These are phyloP conservation scores for Arachis hypogaea DNA, from an alignment of 306 rosid genomes.

Conservation along the genomic window DNA sequence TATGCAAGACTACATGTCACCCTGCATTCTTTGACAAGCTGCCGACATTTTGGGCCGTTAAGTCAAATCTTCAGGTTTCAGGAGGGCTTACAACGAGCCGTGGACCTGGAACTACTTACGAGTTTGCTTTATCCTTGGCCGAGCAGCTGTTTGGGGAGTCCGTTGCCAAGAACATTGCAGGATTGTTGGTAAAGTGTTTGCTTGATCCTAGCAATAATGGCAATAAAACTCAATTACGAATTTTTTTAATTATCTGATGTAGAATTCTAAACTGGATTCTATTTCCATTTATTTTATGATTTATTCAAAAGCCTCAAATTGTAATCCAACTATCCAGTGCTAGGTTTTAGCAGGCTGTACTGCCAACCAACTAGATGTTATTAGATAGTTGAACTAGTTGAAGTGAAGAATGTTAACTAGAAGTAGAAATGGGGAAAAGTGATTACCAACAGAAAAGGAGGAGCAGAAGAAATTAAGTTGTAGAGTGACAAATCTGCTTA, in stretches of 20 bases:
- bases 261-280: conserved; percentile 7
- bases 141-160: conserved; percentile 85
- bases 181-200: conserved; percentile 58
- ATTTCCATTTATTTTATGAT: neutral
- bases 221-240: conserved; percentile 7
- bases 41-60: conserved; percentile 94
- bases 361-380: neutral
- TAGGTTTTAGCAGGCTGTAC: conserved; percentile 13
- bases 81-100: conserved; percentile 90
- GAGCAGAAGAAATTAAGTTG: conserved; percentile 15
- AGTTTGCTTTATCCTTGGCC: conserved; percentile 81
- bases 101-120: conserved; percentile 86
- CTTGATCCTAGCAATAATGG: neutral
- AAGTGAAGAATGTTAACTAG: neutral
- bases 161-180: conserved; percentile 74
- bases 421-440: neutral
- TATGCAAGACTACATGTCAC: conserved; percentile 84
- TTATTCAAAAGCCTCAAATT: conserved; percentile 5
- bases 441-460: conserved; percentile 15
- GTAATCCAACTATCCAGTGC: neutral
- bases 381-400: conserved; percentile 14
- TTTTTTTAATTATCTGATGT: neutral
- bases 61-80: conserved; percentile 85
- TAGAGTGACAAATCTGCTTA: conserved; percentile 12
- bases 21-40: conserved; percentile 93